Percentiles rank a stretch among this genome's conserved stretches.
Evolutionary conservation across 2,329 filamentous ascomycete genomes (phyloP).

Genomic region (Botrytis fragariae): DNA sequence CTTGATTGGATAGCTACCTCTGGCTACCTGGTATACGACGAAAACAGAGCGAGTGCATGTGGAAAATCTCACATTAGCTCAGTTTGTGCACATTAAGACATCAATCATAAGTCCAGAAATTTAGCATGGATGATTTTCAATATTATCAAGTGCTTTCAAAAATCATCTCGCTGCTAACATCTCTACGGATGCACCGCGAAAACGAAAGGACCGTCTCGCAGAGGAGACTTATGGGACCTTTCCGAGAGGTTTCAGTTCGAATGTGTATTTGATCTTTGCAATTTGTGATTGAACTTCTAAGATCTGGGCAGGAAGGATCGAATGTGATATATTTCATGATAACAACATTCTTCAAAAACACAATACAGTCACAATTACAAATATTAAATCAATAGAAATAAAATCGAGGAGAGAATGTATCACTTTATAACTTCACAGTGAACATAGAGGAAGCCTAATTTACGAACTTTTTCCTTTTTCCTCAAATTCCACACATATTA

Average conservation of each 20-base stretch:
- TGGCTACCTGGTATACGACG: no score
- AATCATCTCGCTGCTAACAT: no score
- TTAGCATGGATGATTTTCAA: no score
- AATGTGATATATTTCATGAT: not conserved
- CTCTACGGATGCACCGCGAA: no score
- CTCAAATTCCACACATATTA: no score
- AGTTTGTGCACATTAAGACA: not conserved
- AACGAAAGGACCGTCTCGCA: no score
- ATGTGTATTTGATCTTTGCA: not conserved
- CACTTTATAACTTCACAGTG: not conserved
- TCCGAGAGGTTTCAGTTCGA: no score
- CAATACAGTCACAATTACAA: not conserved
- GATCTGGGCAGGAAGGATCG: not conserved
- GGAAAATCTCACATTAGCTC: not conserved
- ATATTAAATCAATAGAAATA: not conserved
- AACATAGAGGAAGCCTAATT: not conserved
- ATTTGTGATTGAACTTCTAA: not conserved
- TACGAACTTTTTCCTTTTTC: no score
- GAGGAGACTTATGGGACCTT: no score
- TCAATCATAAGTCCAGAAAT: no score
- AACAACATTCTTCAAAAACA: not conserved
- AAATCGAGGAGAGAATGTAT: not conserved
- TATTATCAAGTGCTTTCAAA: no score
- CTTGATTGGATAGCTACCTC: not conserved
- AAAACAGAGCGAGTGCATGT: no score